A percentile compares a stretch with the other conserved stretches of the same genome.
phyloP scores from a whole-genome alignment of 2,329 filamentous ascomycete genomes.

The Podosphaera fusca region DNA sequence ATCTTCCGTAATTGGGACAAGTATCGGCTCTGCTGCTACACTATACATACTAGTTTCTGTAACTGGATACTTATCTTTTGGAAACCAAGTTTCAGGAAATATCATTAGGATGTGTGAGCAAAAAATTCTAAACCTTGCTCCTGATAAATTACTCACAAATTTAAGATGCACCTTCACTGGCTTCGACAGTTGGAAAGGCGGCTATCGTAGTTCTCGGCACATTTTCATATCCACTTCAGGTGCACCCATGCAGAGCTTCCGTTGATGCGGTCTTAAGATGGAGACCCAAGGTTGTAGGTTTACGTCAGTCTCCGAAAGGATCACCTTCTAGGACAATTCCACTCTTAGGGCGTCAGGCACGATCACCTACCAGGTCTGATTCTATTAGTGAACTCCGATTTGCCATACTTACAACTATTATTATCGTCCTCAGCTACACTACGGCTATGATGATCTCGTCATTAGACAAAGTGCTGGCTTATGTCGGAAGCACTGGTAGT shows the following conservation, averaged over 20 bases:
- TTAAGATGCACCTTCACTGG: conserved; percentile 44
- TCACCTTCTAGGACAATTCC: conserved; percentile 19
- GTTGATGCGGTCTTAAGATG: conserved; percentile 86
- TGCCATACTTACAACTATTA: conserved; percentile 64
- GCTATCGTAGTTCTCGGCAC: conserved; percentile 91
- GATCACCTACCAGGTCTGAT: conserved; percentile 25
- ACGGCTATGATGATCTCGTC: conserved; percentile 79
- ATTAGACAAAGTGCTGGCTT: conserved; percentile 76
- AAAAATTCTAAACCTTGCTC: background rate
- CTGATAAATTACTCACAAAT: conserved; percentile 1
- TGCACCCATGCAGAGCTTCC: conserved; percentile 89
- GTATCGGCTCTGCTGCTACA: conserved; percentile 68
- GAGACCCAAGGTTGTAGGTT: conserved; percentile 34
- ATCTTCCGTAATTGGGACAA: conserved; percentile 54
- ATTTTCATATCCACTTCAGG: conserved; percentile 87
- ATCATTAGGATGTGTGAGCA: conserved; percentile 75
- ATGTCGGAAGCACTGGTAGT: conserved; percentile 82
- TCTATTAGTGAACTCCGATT: conserved; percentile 74
- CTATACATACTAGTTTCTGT: conserved; percentile 84
- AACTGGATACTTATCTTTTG: conserved; percentile 89
- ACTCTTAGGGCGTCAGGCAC: conserved; percentile 22
- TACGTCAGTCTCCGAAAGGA: conserved; percentile 16
- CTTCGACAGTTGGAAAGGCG: conserved; percentile 78
- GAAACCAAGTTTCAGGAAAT: conserved; percentile 70
- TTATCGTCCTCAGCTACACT: conserved; percentile 66